Percentiles rank a stretch among this genome's conserved stretches.
These are phyloP conservation scores for Microdochium paspali DNA, from an alignment of 2,329 filamentous ascomycete genomes.

Conservation along the genomic window DNA sequence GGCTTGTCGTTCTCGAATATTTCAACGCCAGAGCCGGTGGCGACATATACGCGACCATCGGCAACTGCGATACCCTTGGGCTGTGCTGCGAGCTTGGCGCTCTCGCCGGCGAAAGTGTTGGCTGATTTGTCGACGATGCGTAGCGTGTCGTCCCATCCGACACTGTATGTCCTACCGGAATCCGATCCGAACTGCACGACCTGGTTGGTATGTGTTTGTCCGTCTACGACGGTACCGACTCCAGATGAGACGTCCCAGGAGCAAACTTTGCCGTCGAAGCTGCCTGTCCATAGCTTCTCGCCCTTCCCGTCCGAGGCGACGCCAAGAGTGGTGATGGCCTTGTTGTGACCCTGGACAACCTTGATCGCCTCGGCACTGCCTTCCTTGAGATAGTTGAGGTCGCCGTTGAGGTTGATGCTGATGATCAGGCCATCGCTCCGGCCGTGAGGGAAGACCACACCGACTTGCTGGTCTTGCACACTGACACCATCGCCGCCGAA, in stretches of 20 bases:
- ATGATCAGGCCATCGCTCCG: constrained; percentile 82
- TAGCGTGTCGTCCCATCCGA: constrained; percentile 90
- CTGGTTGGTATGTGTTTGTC: constrained; percentile 77
- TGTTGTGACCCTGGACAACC: constrained; percentile 80
- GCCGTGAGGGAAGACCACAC: constrained; percentile 80
- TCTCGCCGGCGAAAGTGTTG: constrained; percentile 64
- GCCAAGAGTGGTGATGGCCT: constrained; percentile 73
- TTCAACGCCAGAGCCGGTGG: constrained; percentile 39
- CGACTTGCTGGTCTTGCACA: constrained; percentile 82
- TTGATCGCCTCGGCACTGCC: constrained; percentile 60
- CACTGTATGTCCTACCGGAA: constrained; percentile 63
- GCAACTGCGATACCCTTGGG: constrained; percentile 64
- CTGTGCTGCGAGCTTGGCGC: constrained; percentile 63
- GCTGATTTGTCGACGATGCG: constrained; percentile 67
- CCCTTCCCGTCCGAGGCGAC: constrained; percentile 43
- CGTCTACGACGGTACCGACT: constrained; percentile 61
- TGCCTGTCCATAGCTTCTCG: constrained; percentile 75
- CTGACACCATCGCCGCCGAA: constrained; percentile 67
- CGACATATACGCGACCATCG: constrained; percentile 44
- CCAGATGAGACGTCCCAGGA: constrained; percentile 73
- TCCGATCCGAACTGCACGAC: constrained; percentile 64
- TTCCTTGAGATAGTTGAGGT: constrained; percentile 79
- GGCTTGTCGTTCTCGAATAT: constrained; percentile 48
- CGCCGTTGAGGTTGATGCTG: constrained; percentile 77
- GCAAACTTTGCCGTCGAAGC: constrained; percentile 81